phyloP scores from a whole-genome alignment of 1,139 yeast genomes.

The Yamadazyma mexicana region DNA sequence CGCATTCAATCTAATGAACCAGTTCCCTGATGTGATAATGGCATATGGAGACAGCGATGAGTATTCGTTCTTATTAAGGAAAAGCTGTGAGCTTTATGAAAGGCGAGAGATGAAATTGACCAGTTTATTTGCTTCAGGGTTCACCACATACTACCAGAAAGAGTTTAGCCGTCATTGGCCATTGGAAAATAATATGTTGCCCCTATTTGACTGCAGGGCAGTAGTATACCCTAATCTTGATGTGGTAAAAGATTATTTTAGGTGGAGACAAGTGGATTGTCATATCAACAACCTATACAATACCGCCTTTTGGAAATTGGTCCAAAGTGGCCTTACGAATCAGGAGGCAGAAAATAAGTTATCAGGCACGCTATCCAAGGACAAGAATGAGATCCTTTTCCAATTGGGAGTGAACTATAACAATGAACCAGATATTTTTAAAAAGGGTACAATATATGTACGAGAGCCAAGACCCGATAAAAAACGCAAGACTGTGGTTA shows the following conservation, averaged over 20 bases:
- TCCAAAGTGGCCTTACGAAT: conserved; percentile 67
- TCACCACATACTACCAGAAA: conserved; percentile 71
- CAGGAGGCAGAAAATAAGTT: conserved; percentile 75
- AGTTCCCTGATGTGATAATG: conserved; percentile 68
- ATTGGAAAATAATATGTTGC: conserved; percentile 48
- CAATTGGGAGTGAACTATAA: conserved; percentile 86
- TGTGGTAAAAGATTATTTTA: conserved; percentile 73
- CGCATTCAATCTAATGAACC: conserved; percentile 63
- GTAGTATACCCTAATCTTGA: conserved; percentile 73
- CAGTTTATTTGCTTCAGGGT: conserved; percentile 78
- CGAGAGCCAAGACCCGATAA: conserved; percentile 42
- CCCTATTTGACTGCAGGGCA: conserved; percentile 90
- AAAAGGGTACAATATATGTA: conserved; percentile 78
- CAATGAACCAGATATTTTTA: conserved; percentile 82
- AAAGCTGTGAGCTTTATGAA: conserved; percentile 67
- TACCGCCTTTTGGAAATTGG: conserved; percentile 89
- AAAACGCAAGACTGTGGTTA: conserved; percentile 49
- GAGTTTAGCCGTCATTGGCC: conserved; percentile 65
- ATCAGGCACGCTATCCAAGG: conserved; percentile 74
- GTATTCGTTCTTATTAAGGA: conserved; percentile 74
- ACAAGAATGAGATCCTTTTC: conserved; percentile 85
- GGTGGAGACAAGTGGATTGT: conserved; percentile 97
- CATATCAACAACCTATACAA: conserved; percentile 93
- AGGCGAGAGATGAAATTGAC: conserved; percentile 78
- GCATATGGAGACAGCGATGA: conserved; percentile 98